Conservation (phyloP, 208 protist species). For the Jaenimonas drosophilae region DNA sequence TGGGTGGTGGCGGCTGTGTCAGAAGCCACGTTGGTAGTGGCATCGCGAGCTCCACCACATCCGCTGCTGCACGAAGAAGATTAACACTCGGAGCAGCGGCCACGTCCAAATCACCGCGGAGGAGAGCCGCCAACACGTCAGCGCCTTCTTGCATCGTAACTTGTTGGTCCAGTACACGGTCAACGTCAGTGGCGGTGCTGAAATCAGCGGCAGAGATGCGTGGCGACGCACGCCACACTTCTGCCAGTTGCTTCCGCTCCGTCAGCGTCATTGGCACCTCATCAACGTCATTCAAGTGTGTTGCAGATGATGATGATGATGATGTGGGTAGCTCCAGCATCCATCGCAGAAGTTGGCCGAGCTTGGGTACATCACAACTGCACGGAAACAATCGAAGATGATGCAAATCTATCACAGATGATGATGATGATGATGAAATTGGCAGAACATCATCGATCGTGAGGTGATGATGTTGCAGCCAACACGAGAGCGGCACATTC, state of each 20-base stretch:
- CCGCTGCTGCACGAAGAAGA: slow-evolving; percentile 5
- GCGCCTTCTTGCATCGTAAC: no score
- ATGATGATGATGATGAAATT: neutral
- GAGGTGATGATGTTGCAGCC: slow-evolving; percentile 16
- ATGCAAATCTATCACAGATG: neutral
- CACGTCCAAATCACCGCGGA: neutral
- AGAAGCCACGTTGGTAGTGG: no score
- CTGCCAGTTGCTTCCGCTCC: no score
- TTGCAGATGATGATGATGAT: no score
- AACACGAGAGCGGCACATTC: slow-evolving; percentile 12
- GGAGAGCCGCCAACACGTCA: no score
- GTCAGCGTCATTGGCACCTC: no score
- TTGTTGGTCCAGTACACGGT: slow-evolving; percentile 10
- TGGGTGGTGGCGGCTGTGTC: no score
- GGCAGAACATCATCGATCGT: slow-evolving; percentile 11
- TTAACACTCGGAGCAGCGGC: neutral
- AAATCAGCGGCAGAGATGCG: slow-evolving; percentile 32
- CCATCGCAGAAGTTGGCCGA: neutral
- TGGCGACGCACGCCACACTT: slow-evolving; percentile 15
- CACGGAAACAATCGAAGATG: slow-evolving; percentile 4
- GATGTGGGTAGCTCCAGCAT: no score
- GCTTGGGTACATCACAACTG: neutral
- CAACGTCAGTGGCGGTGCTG: slow-evolving; percentile 15
- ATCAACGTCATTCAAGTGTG: no score
- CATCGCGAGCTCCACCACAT: neutral